Base-by-base conservation (phyloP, 176 grass and related monocot species). In the Neostapfia colusana region DNA sequence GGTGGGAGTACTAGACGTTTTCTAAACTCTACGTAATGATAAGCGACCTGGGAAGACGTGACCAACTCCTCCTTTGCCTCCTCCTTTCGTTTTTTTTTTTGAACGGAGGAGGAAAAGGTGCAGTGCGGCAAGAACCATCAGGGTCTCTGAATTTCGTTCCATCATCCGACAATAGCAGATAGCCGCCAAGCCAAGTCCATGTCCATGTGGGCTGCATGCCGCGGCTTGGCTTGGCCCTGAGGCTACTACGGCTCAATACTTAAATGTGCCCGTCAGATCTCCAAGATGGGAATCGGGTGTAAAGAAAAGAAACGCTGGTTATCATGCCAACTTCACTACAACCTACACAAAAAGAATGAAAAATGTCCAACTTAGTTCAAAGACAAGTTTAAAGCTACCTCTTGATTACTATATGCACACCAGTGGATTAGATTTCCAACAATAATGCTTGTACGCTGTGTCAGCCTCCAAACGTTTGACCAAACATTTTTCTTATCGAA, bases 51-150 rank as follows among this genome's bases (percentile, higher is more conserved):
- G 53, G 14, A 61, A 40, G 31, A 49, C 83, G 59, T 74, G 70
- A 53, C 25, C 72, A 57, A 64, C 15, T 45, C 38, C 54, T 13
- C 34, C 26, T 76, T 86, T 37, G 72, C 78, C 40, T 36, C 35
- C 15, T 0, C 23, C 17, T n/a, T n/a, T n/a, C n/a, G n/a, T n/a
- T n/a, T n/a, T n/a, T n/a, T n/a, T n/a, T n/a, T n/a, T n/a, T n/a
- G n/a, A n/a, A n/a, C n/a, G n/a, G n/a, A n/a, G n/a, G n/a, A n/a
- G n/a, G n/a, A n/a, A n/a, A n/a, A 48, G 8, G 31, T 2, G 38
- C 20, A 27, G 31, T 2, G 38, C 20, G n/a, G 50, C 8, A 4
- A n/a, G 42, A 81, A 76, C 69, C 58, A 39, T 58, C 27, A 37
- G 45, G 51, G 61, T 7, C 10, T 17, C n/a, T 58, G 5, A 38